Evolutionary conservation across 768 basidiomycete species (phyloP), one percentile per base, ranked within the genome.

Genomic region (Rhizopogon vinicolor): DNA sequence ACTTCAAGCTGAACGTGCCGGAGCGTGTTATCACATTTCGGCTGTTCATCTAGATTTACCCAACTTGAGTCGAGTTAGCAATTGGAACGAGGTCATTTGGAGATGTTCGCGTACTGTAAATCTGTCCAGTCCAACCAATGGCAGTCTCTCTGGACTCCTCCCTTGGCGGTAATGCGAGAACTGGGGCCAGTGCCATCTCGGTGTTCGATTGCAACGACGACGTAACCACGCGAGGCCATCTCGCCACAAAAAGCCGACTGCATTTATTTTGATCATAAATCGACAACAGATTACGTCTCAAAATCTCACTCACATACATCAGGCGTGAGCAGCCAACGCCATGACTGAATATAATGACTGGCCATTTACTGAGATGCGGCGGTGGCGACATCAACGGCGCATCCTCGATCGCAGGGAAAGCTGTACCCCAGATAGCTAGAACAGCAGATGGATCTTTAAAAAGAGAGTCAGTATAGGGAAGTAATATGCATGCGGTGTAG

Each of bases 131-230:
- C 58, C 19, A 68, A 59, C 62, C 68, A 66, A 29, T 72, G 61
- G n/a, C 78, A 51, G 12, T 71, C 66, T 0, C 51, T 63, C n/a
- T 56, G 62, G 46, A 58, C 55, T 31, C 67, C 65, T 8, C 55
- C 55, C 42, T 59, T 63, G 22, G 58, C 57, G 37, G 55, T 62
- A 41, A 64, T 55, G 16, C 57, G 62, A 13, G 66, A 67, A 7
- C 60, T 62, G 28, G 79, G 79, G 7, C 72, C 74, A 2, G 74
- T 75, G 0, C 78, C 79, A 53, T 82, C 79, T 22, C 73, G 68
- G 52, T 80, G 79, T 54, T 81, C 79, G 22, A 81, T 56, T 2
- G 73, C 73, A 10, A 71, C 69, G 2, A 80, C 78, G 37, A 81
- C 63, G 56, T 74, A 78, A 0, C 81, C 79, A 14, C 72, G 61